Conservation (phyloP, 176 grass and related monocot genomes). For the Stipa capillata region DNA sequence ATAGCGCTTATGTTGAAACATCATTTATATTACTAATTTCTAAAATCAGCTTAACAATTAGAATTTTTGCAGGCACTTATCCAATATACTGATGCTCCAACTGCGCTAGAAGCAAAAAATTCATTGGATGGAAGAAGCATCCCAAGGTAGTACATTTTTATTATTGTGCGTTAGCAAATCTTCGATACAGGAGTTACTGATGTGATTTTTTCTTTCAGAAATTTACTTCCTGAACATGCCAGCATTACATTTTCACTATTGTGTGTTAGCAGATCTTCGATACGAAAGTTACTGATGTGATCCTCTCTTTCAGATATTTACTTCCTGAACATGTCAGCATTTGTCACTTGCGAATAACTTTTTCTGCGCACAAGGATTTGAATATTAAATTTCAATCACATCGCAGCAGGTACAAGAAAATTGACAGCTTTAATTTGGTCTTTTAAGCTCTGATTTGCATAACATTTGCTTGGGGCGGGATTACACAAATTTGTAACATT, state of each 20-base stretch:
- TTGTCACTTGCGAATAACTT: constrained; percentile 85
- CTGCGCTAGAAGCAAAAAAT: constrained; percentile 81
- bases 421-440: neutral
- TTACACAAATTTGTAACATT: neutral
- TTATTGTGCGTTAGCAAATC: neutral
- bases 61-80: constrained; percentile 72
- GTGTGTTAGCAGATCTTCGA: neutral
- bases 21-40: neutral
- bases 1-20: neutral
- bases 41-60: neutral
- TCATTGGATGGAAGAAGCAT: constrained; percentile 98
- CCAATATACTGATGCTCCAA: constrained; percentile 85
- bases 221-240: constrained; percentile 66
- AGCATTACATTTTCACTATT: constrained; percentile 3
- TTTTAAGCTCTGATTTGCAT: constrained; percentile 2
- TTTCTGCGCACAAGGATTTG: constrained; percentile 97
- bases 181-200: neutral
- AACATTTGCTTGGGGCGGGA: neutral
- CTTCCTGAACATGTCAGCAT: constrained; percentile 61
- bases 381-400: constrained; percentile 99
- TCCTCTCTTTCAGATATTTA: constrained; percentile 66
- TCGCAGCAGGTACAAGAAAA: constrained; percentile 70
- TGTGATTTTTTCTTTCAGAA: constrained; percentile 36
- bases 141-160: constrained; percentile 53
- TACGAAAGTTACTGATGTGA: neutral